Evolutionary conservation across 305 asterid species (phyloP).

Genomic region (Petunia hybrid): DNA sequence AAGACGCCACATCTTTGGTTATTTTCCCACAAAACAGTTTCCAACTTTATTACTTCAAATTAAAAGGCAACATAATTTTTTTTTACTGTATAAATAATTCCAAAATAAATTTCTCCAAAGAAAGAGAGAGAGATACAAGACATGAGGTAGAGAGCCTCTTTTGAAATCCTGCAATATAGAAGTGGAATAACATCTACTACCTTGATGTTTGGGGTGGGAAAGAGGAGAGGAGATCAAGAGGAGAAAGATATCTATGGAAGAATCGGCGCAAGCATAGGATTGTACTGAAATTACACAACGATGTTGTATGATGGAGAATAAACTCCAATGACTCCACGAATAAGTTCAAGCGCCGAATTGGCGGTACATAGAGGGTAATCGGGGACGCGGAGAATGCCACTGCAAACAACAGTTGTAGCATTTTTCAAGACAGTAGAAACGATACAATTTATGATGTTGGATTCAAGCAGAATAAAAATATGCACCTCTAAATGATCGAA

Average conservation of each 20-base stretch:
- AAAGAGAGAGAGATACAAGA: background rate
- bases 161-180: no score
- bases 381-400: background rate
- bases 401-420: conserved; percentile 15
- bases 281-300: background rate
- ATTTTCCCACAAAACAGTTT: background rate
- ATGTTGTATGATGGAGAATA: background rate
- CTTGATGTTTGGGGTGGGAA: background rate
- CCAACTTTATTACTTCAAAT: background rate
- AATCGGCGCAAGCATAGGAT: background rate
- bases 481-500: background rate
- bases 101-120: background rate
- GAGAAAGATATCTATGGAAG: background rate
- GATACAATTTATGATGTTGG: background rate
- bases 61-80: background rate
- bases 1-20: no score
- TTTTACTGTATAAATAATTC: background rate
- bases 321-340: conserved; percentile 17
- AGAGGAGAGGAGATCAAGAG: conserved; percentile 10
- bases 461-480: background rate
- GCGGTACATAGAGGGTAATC: conserved; percentile 2
- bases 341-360: conserved; percentile 6
- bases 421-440: background rate
- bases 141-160: background rate
- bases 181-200: background rate